phyloP scores from a whole-genome alignment of 805 yeast genomes.

The Cyberlindnera japonica region DNA sequence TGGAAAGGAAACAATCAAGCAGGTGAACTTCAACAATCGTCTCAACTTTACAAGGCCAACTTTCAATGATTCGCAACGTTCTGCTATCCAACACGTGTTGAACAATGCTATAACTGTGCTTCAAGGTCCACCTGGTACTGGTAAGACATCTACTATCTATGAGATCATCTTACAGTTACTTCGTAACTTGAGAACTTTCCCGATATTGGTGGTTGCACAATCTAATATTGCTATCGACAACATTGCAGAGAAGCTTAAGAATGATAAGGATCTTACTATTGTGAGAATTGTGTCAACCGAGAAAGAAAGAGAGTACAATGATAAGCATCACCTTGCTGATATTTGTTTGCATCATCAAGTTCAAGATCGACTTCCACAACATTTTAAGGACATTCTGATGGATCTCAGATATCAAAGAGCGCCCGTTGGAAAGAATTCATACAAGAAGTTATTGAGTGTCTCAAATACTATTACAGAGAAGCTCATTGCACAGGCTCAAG shows the following conservation, averaged over 20 bases:
- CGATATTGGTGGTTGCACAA: constrained; percentile 71
- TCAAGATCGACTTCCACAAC: constrained; percentile 43
- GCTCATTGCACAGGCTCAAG: constrained; percentile 59
- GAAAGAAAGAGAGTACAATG: constrained; percentile 57
- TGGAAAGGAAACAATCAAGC: constrained; percentile 52
- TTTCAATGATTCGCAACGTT: constrained; percentile 62
- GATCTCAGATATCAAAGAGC: constrained; percentile 43
- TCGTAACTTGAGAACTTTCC: constrained; percentile 48
- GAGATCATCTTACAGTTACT: constrained; percentile 58
- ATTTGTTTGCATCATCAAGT: constrained; percentile 65
- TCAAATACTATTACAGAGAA: constrained; percentile 44
- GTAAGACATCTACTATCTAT: constrained; percentile 70
- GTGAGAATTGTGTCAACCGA: constrained; percentile 54
- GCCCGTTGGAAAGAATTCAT: constrained; percentile 43
- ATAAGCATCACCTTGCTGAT: constrained; percentile 49
- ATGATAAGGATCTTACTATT: constrained; percentile 43
- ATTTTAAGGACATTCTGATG: constrained; percentile 39
- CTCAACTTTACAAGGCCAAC: too few relatives aligned
- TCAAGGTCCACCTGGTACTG: constrained; percentile 86
- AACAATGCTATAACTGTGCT: constrained; percentile 44
- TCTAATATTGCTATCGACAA: constrained; percentile 77
- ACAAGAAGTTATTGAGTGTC: constrained; percentile 45
- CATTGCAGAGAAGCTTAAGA: constrained; percentile 63
- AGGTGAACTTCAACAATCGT: too few relatives aligned
- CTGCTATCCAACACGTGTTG: constrained; percentile 35